Percentiles rank a stretch among this genome's conserved stretches.
These are phyloP conservation scores for Vaccinium myrtillus DNA, from an alignment of 148 eudicot genomes.

Conservation along the genomic window DNA sequence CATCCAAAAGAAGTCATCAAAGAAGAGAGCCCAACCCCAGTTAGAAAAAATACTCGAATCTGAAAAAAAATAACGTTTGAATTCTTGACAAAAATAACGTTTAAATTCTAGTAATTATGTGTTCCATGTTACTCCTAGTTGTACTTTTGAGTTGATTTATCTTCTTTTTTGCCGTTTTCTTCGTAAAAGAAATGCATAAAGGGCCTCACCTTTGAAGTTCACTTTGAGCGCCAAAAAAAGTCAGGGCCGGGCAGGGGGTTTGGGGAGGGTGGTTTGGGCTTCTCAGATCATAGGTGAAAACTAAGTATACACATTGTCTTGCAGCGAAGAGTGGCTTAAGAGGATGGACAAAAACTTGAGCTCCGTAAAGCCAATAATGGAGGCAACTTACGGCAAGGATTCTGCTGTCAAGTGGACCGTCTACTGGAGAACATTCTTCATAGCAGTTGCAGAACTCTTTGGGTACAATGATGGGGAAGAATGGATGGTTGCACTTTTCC, in stretches of 20 bases:
- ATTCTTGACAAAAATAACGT: background rate
- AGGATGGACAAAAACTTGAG: slow-evolving; percentile 68
- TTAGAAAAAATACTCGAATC: too few species aligned
- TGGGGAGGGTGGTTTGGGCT: background rate
- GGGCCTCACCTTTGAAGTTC: background rate
- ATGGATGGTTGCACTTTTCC: slow-evolving; percentile 94
- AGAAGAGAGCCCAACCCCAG: too few species aligned
- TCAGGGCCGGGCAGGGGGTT: background rate
- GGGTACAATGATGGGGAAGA: slow-evolving; percentile 89
- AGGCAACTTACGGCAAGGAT: slow-evolving; percentile 83
- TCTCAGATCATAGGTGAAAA: background rate
- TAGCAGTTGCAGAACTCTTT: slow-evolving; percentile 86
- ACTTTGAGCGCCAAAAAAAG: background rate
- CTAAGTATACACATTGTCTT: background rate
- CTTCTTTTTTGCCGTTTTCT: background rate
- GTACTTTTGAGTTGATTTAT: background rate
- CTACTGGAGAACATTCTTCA: slow-evolving; percentile 93
- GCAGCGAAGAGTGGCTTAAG: slow-evolving; percentile 95
- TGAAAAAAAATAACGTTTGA: background rate
- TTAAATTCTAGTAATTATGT: background rate
- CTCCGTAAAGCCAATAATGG: slow-evolving; percentile 78
- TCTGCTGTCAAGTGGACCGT: slow-evolving; percentile 82
- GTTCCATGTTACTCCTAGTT: background rate
- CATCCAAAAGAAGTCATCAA: too few species aligned
- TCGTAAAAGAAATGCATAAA: background rate